Evolutionary conservation across 345 rosid genomes (phyloP), one percentile per base, ranked within the genome.

Genomic region (Linum lewisii): DNA sequence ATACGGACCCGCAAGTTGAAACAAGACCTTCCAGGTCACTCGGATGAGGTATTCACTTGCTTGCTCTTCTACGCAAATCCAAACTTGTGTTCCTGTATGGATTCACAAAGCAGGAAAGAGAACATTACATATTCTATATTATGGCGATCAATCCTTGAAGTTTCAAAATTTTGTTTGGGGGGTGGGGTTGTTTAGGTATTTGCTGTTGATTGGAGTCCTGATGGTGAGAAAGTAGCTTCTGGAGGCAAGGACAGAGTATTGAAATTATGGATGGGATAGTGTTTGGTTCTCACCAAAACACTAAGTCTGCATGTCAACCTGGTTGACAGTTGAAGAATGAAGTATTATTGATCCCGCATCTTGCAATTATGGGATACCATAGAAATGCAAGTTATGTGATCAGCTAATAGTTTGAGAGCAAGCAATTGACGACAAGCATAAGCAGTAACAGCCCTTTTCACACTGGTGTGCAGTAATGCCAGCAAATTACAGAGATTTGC

Each of bases 141-240:
- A 36, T 24, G 37, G 10, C 62, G 52, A 34, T 24, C 74, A 24
- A 69, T 25, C 26, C 58, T 58, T 38, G 2, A n/a, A 22, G 15
- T 42, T 21, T 22, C 22, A 45, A 44, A n/a, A 26, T 19, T 47
- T 14, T 49, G 18, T 54, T 57, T 22, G 36, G 56, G 23, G 24
- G 16, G 34, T 29, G n/a, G n/a, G n/a, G n/a, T n/a, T n/a, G n/a
- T 29, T 2, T 56, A 91, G 95, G 96, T 88, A 62, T 92, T 70
- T 57, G 90, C 97, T 1, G 97, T 93, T 69, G 95, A 93, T 68
- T 93, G 97, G 99, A 93, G 99, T 78, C 99, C 99, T 7, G 95
- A 89, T 68, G 99, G 95, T 20, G 97, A 93, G 86, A 89, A 93
- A 78, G 99, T 93, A 29, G 97, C 86, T 21, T 93, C 95, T 9